phyloP scores from a whole-genome alignment of 352 stramenopile species.

The Pythium rishiriense region DNA sequence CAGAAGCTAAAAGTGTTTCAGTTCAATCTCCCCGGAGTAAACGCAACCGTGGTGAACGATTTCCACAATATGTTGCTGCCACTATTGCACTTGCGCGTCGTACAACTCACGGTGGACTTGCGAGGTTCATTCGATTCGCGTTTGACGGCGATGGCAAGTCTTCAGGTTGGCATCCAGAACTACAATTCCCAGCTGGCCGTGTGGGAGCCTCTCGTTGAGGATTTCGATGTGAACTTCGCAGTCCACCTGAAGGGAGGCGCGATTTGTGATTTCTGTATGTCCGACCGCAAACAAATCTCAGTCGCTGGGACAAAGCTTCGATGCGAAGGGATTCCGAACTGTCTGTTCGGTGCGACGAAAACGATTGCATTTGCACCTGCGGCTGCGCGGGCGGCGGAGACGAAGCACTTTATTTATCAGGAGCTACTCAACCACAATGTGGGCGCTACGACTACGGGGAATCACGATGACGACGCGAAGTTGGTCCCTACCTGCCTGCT shows the following conservation, averaged over 20 bases:
- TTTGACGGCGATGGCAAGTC: constrained; percentile 57
- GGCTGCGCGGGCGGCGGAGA: constrained; percentile 62
- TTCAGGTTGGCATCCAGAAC: constrained; percentile 73
- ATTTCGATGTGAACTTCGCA: constrained; percentile 80
- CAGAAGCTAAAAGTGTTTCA: constrained; percentile 77
- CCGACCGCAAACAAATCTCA: constrained; percentile 61
- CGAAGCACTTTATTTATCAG: constrained; percentile 85
- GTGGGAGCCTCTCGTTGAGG: constrained; percentile 83
- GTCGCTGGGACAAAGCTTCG: constrained; percentile 50
- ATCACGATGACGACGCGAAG: constrained; percentile 53
- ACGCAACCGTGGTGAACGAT: constrained; percentile 84
- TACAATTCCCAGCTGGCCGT: constrained; percentile 88
- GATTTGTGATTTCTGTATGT: constrained; percentile 81
- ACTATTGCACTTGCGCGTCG: constrained; percentile 72
- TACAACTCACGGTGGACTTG: constrained; percentile 67
- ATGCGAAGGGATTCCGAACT: constrained; percentile 74
- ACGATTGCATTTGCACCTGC: constrained; percentile 71
- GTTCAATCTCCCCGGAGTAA: constrained; percentile 72
- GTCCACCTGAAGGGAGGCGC: constrained; percentile 68
- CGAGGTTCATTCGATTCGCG: constrained; percentile 61
- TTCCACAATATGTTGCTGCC: constrained; percentile 88
- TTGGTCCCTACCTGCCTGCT: constrained; percentile 68
- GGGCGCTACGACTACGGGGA: constrained; percentile 3
- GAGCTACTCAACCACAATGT: constrained; percentile 48
- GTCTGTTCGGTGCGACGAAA: constrained; percentile 64